Evolutionary conservation across 2,329 filamentous ascomycete species (phyloP), one percentile per base, ranked within the genome.

Genomic region (Ophiocordyceps camponoti-floridani): DNA sequence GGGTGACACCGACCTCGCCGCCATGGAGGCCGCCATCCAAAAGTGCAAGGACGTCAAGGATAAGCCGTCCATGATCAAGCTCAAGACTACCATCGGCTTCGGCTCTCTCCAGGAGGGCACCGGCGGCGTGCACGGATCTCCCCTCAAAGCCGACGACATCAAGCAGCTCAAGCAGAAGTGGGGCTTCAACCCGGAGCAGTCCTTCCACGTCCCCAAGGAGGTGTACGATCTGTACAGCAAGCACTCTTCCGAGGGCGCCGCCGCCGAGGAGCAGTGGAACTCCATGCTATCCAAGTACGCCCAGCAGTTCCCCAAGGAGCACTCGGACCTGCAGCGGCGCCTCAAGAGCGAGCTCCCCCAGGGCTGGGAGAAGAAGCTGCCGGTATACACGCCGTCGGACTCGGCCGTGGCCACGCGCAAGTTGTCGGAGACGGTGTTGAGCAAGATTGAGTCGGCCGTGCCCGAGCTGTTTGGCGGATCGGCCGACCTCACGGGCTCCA

Each of bases 1-100:
- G 58, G 91, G 91, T 65, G 84, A 98, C 73, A 66, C 77, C 63
- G 86, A 96, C 67, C 79, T 95, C 47, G 81, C 79, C 53, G 79
- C 66, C 59, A 96, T 98, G 49, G 87, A 94, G 71, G 78, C 74
- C 50, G 91, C 91, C 56, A 84, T 98, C 65, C 76, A 79, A 65
- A 77, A 84, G 70, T 83, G 79, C 63, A 79, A 89, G 72, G 71
- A 79, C 53, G 83, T 93, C 67, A 96, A 79, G 66, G 78, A 96
- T 75, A 98, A 96, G 82, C 91, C 91, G 51, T 83, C 88, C 49
- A 71, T 98, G 59, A 95, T 98, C 74, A 88, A 94, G 74, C 79
- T 98, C 57, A 87, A 80, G 63, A 98, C 91, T 62, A 96, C 84
- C 64, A 98, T 98, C 62, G 91, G 91, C 58, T 98, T 82, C 68